Conservation (phyloP, 495 filamentous ascomycete genomes). For the Trichoderma asperelloides region DNA sequence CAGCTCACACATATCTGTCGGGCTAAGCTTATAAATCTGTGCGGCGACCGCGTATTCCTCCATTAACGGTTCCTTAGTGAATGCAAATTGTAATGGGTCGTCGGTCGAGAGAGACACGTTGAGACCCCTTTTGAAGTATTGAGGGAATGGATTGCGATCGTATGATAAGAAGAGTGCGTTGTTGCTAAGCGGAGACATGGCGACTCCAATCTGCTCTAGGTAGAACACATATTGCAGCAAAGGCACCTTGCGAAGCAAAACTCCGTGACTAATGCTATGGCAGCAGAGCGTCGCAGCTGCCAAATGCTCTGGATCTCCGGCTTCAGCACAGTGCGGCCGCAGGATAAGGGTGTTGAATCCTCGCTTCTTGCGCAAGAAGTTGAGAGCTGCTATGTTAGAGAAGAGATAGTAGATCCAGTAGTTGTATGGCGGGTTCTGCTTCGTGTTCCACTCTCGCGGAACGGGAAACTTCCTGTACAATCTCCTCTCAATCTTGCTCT, state of each 20-base stretch:
- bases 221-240: slow-evolving; percentile 96
- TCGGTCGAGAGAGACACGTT: slow-evolving; percentile 96
- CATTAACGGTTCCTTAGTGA: slow-evolving; percentile 95
- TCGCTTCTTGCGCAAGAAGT: slow-evolving; percentile 78
- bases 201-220: slow-evolving; percentile 93
- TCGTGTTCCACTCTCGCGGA: slow-evolving; percentile 76
- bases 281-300: slow-evolving; percentile 88
- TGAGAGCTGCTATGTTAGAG: slow-evolving; percentile 87
- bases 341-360: slow-evolving; percentile 95
- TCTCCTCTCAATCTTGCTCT: slow-evolving; percentile 89
- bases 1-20: slow-evolving; percentile 97
- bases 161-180: slow-evolving; percentile 96
- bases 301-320: slow-evolving; percentile 92
- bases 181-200: slow-evolving; percentile 97
- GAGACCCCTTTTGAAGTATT: slow-evolving; percentile 87
- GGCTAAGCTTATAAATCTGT: slow-evolving; percentile 95
- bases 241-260: slow-evolving; percentile 87
- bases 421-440: slow-evolving; percentile 94
- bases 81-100: slow-evolving; percentile 95
- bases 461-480: slow-evolving; percentile 90
- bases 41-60: slow-evolving; percentile 97
- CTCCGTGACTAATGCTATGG: slow-evolving; percentile 94
- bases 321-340: slow-evolving; percentile 92
- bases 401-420: slow-evolving; percentile 99
- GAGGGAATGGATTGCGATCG: slow-evolving; percentile 90